Evolutionary conservation across 306 rosid genomes (phyloP).

Genomic region (Spatholobus suberectus): DNA sequence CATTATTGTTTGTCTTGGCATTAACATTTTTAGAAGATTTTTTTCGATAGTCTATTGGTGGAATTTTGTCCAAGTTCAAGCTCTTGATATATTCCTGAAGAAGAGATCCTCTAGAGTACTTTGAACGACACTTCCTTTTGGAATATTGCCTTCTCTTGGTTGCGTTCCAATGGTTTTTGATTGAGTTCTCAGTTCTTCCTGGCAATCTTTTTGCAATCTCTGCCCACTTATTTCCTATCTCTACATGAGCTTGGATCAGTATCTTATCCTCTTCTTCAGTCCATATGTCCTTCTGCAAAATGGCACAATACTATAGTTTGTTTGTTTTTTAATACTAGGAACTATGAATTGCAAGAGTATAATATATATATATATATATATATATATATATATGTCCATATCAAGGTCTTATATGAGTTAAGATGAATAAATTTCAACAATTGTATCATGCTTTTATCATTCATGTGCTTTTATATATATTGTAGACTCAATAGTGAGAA

Average conservation of each 20-base stretch:
- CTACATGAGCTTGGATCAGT: conserved; percentile 75
- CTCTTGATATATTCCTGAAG: conserved; percentile 84
- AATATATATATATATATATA: no score
- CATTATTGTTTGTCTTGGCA: conserved; percentile 10
- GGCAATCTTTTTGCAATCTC: conserved; percentile 88
- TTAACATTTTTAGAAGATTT: conserved; percentile 35
- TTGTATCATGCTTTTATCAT: neutral
- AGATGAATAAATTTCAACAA: neutral
- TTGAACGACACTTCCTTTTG: conserved; percentile 82
- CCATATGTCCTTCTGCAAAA: conserved; percentile 88
- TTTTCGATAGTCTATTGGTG: conserved; percentile 46
- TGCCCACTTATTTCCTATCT: conserved; percentile 97
- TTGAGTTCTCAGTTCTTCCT: conserved; percentile 96
- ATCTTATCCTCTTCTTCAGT: conserved; percentile 85
- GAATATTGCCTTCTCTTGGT: conserved; percentile 93
- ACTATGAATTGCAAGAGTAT: neutral
- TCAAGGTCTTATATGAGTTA: neutral
- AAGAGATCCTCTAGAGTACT: conserved; percentile 73
- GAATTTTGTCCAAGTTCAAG: conserved; percentile 67
- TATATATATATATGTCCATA: no score
- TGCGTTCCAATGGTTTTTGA: conserved; percentile 98
- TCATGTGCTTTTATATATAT: neutral
- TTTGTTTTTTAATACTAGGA: neutral
- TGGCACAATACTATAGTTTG: neutral
- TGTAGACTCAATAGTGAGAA: neutral